Conservation (phyloP, 2,329 filamentous ascomycete genomes). For the Lasiodiplodia citricola region DNA sequence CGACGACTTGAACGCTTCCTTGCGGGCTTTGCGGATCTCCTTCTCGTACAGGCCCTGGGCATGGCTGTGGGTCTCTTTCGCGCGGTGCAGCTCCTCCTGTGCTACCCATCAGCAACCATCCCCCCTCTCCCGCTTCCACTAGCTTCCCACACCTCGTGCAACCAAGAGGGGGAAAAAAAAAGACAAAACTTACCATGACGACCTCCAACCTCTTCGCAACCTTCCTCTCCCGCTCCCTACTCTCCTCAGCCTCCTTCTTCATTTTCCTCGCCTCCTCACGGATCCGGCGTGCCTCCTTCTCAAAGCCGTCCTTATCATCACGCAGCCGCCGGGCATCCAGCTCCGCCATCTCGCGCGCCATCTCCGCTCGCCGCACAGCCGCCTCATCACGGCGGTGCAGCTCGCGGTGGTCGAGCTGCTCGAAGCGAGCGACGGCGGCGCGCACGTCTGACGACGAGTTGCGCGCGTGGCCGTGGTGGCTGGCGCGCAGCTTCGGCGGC, state of each 20-base stretch:
- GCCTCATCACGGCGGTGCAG: conserved; percentile 50
- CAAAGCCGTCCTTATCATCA: conserved; percentile 72
- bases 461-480: conserved; percentile 38
- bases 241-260: conserved; percentile 66
- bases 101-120: conserved; percentile 33
- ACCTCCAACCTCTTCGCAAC: conserved; percentile 71
- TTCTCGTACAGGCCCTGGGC: conserved; percentile 67
- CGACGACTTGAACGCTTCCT: conserved; percentile 77
- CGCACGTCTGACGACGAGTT: conserved; percentile 46
- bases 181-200: conserved; percentile 64
- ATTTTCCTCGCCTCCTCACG: conserved; percentile 65
- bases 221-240: conserved; percentile 68
- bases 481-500: conserved; percentile 23
- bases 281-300: conserved; percentile 68
- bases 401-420: conserved; percentile 65
- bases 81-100: conserved; percentile 72
- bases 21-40: conserved; percentile 71
- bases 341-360: conserved; percentile 44
- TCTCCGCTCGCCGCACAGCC: conserved; percentile 50
- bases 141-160: neutral
- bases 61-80: conserved; percentile 67
- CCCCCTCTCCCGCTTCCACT: neutral
- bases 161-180: neutral
- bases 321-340: conserved; percentile 46
- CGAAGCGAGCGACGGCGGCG: conserved; percentile 71